These are phyloP conservation scores for Fallopia convolvulus DNA, from an alignment of 148 eudicot species.

Conservation along the genomic window DNA sequence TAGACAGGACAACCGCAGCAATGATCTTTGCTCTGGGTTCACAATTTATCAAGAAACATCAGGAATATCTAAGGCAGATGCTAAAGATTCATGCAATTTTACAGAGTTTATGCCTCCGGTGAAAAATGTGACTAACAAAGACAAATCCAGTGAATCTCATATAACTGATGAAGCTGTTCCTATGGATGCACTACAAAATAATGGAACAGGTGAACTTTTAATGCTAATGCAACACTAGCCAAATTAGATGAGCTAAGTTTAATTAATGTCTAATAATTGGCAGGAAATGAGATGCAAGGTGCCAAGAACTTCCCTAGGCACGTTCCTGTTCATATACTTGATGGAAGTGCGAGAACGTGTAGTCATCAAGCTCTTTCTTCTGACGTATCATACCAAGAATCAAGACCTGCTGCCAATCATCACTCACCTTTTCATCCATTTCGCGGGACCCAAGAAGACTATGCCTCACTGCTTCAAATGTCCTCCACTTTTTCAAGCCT, in stretches of 20 bases:
- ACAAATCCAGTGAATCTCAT: constrained; percentile 26
- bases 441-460: constrained; percentile 44
- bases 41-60: constrained; percentile 38
- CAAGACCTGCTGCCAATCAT: constrained; percentile 39
- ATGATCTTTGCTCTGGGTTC: constrained; percentile 33
- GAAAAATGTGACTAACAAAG: constrained; percentile 20
- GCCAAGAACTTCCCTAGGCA: constrained; percentile 56
- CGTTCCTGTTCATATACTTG: constrained; percentile 80
- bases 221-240: not conserved
- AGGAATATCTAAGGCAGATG: constrained; percentile 19
- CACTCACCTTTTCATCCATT: constrained; percentile 44
- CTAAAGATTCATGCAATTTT: constrained; percentile 29
- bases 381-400: not conserved
- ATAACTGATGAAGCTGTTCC: constrained; percentile 22
- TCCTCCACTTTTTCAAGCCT: constrained; percentile 73
- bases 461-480: constrained; percentile 46
- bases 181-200: constrained; percentile 26
- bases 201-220: constrained; percentile 29
- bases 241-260: not conserved
- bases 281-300: constrained; percentile 35
- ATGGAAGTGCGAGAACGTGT: constrained; percentile 46
- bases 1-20: constrained; percentile 20
- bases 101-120: constrained; percentile 36
- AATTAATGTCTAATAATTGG: not conserved
- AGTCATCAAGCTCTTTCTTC: constrained; percentile 7